Percentiles rank a stretch among this genome's conserved stretches.
Conservation (phyloP, 106 monocot species). For the Dendrobium officinale region DNA sequence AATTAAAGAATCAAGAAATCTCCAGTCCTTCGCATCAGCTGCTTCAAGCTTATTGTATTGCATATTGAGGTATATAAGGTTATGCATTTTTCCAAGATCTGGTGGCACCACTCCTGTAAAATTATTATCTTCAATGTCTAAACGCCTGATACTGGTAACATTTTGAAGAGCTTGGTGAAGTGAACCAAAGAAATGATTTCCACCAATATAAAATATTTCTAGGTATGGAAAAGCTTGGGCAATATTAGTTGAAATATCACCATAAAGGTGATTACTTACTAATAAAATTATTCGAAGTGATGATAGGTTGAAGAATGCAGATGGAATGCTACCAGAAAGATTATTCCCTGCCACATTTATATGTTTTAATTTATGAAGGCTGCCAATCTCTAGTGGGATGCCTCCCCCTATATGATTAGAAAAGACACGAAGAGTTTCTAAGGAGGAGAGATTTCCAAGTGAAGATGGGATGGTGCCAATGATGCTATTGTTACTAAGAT, state of each 20-base stretch:
- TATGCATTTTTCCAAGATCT: constrained; percentile 8
- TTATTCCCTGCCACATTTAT: background rate
- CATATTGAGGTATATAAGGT: constrained; percentile 4
- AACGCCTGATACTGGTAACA: background rate
- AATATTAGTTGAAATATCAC: constrained; percentile 15
- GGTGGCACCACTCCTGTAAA: constrained; percentile 14
- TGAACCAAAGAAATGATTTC: background rate
- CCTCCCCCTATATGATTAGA: constrained; percentile 18
- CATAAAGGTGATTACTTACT: constrained; percentile 8
- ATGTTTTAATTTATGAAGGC: background rate
- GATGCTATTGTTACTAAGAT: background rate
- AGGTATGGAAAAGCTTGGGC: background rate
- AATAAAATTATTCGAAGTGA: constrained; percentile 6
- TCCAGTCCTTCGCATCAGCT: constrained; percentile 9
- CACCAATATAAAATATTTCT: background rate
- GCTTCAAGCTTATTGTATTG: constrained; percentile 15
- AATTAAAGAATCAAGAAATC: constrained; percentile 14
- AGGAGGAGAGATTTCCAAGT: constrained; percentile 8
- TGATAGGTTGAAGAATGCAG: constrained; percentile 11
- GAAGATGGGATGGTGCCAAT: constrained; percentile 6
- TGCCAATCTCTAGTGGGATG: constrained; percentile 7
- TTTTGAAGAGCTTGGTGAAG: background rate
- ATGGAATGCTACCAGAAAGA: constrained; percentile 23
- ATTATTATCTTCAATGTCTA: constrained; percentile 7
- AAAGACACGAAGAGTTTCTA: background rate